Base-by-base conservation (phyloP, 108 stramenopile species). In the Conticribra weissflogii region DNA sequence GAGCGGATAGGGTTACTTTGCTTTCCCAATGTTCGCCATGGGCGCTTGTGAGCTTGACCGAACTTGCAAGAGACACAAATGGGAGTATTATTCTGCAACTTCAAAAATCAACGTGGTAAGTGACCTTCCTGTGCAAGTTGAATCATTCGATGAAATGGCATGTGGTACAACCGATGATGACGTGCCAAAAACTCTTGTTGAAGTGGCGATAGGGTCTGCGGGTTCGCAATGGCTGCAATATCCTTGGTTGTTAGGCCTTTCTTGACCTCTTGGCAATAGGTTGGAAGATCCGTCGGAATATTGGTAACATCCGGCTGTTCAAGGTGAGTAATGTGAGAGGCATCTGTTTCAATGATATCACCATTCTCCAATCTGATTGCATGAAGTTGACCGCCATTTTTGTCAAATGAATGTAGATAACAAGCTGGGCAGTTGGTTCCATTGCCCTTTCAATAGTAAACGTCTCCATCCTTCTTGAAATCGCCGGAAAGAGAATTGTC, bases 21-120 rank as follows among this genome's bases (percentile, higher is more conserved):
- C 34, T 61, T 71, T 7, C 60, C 30, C 41, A 61, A 60, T 4
- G 34, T 15, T 0, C 67, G 29, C 74, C 74, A 76, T 1, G 74
- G 74, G 0, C 74, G 57, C 0, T 36, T 59, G 18, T 61, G 54
- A 15, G 68, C 68, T 3, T 2, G 2, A 0, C 74, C 74, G 48
- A 75, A 75, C 0, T 58, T 18, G 19, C 74, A 75, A 1, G 59
- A 18, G 1, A 69, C 22, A 50, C 75, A 76, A 23, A 58, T 60
- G 0, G 75, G 75, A 3, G 46, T 33, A 19, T 56, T 29, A 12
- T 53, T 47, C 58, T 66, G 51, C 14, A 44, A 69, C 27, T 47
- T 41, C 0, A 55, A 24, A 0, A 76, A 19, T 5, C 59, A 19
- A 19, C 58, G 57, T 1, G 75, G 75, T 21, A 76, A 7, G 4